phyloP scores from a whole-genome alignment of 257 asterid species.

The Linderniella brevidens region DNA sequence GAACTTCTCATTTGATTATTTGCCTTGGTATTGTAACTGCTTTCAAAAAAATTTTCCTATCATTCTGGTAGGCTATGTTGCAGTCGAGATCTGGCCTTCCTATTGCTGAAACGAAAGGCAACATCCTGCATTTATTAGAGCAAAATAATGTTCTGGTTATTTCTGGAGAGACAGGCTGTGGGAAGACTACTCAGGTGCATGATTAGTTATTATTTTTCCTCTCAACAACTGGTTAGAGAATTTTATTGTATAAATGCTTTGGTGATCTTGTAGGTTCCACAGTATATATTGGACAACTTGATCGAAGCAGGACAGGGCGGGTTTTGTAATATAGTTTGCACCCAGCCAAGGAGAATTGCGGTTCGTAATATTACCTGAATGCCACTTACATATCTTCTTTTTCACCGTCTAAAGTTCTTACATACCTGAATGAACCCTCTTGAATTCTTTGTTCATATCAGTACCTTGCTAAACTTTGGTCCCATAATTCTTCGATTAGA shows the following conservation, averaged over 20 bases:
- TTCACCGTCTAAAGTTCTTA: neutral
- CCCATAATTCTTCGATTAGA: too few relatives aligned
- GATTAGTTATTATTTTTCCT: conserved; percentile 10
- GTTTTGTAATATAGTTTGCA: conserved; percentile 73
- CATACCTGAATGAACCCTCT: too few relatives aligned
- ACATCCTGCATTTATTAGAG: conserved; percentile 50
- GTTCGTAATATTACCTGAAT: conserved; percentile 28
- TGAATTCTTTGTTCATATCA: too few relatives aligned
- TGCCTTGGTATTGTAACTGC: neutral
- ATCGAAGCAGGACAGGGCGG: conserved; percentile 85
- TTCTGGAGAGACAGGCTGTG: conserved; percentile 98
- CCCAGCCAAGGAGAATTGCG: conserved; percentile 99
- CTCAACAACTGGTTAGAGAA: conserved; percentile 5
- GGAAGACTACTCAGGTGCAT: conserved; percentile 94
- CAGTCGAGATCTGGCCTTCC: conserved; percentile 72
- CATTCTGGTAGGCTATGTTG: conserved; percentile 51
- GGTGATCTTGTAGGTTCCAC: conserved; percentile 67
- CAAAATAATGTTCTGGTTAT: conserved; percentile 69
- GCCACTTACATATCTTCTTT: conserved; percentile 1
- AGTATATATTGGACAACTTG: conserved; percentile 86
- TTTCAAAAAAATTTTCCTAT: neutral
- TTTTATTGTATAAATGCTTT: conserved; percentile 9
- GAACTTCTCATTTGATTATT: neutral
- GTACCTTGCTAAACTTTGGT: too few relatives aligned
- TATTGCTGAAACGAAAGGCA: conserved; percentile 60